Evolutionary conservation across 805 yeast species (phyloP).

Genomic region (Metschnikowia matae): DNA sequence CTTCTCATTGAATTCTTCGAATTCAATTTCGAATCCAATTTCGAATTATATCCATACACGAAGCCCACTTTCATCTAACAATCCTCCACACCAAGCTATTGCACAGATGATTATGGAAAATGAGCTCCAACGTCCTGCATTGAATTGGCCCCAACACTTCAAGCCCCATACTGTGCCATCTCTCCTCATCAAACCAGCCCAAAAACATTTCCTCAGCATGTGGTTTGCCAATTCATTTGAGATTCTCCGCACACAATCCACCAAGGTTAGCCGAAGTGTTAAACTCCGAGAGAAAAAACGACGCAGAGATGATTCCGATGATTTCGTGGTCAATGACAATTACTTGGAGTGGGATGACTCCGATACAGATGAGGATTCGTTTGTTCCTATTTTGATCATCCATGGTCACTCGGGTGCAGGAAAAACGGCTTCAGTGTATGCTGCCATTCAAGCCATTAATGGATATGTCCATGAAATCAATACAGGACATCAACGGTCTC

Average conservation of each 20-base stretch:
- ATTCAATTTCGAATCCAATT: too few species aligned
- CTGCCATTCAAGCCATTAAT: slow-evolving; percentile 55
- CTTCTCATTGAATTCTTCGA: too few species aligned
- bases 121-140: background rate
- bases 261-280: slow-evolving; percentile 31
- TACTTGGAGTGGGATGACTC: slow-evolving; percentile 17
- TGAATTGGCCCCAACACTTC: slow-evolving; percentile 33
- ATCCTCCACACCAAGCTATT: background rate
- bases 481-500: slow-evolving; percentile 66
- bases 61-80: slow-evolving; percentile 1
- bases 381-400: slow-evolving; percentile 61
- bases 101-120: background rate
- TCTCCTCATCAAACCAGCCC: slow-evolving; percentile 28
- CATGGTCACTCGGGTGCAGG: slow-evolving; percentile 75
- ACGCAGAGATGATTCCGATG: slow-evolving; percentile 26
- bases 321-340: slow-evolving; percentile 38
- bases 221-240: slow-evolving; percentile 44
- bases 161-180: slow-evolving; percentile 34
- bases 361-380: slow-evolving; percentile 35
- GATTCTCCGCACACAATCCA: slow-evolving; percentile 25
- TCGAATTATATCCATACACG: background rate
- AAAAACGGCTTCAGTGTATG: slow-evolving; percentile 69
- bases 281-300: slow-evolving; percentile 22
- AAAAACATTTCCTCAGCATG: slow-evolving; percentile 21
- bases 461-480: slow-evolving; percentile 83